Percentiles rank a stretch among this genome's conserved stretches.
Evolutionary conservation across 1,139 yeast species (phyloP).

Genomic region (Protomyces lactucae-debilis): DNA sequence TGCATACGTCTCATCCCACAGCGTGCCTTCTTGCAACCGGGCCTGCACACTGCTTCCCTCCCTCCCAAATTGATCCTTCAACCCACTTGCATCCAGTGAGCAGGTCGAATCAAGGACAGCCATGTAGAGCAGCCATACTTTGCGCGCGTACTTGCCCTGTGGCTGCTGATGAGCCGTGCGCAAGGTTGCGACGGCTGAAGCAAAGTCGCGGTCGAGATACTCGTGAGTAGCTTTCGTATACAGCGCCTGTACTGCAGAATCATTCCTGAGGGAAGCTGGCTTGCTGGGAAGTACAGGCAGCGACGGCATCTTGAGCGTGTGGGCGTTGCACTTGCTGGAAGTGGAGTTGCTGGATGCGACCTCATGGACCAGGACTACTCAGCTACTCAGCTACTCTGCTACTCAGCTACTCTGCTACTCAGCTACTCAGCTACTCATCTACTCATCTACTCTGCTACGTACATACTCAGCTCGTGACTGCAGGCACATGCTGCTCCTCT

Average conservation of each 20-base stretch:
- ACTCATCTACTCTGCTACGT: not conserved
- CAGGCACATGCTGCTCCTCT: not conserved
- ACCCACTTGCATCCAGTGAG: not conserved
- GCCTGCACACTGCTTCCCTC: not conserved
- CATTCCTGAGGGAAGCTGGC: constrained; percentile 5
- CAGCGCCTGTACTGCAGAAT: constrained; percentile 5
- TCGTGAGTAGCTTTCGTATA: constrained; percentile 13
- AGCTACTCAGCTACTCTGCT: no score
- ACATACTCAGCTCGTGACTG: not conserved
- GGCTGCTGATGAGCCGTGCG: not conserved
- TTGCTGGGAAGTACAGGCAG: constrained; percentile 14
- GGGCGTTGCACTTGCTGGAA: not conserved
- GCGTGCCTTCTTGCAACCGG: not conserved
- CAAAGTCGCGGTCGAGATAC: constrained; percentile 11
- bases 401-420: not conserved
- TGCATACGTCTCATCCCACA: constrained; percentile 16
- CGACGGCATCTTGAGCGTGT: constrained; percentile 5
- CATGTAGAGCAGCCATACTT: constrained; percentile 8
- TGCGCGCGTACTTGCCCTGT: constrained; percentile 3
- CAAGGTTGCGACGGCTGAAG: constrained; percentile 1
- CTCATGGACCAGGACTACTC: no score
- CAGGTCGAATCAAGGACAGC: constrained; percentile 16
- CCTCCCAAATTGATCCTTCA: constrained; percentile 3
- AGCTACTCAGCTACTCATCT: not conserved
- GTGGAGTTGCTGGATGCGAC: not conserved